Evolutionary conservation across 2,329 filamentous ascomycete species (phyloP).

Genomic region (Cladophialophora yegresii): DNA sequence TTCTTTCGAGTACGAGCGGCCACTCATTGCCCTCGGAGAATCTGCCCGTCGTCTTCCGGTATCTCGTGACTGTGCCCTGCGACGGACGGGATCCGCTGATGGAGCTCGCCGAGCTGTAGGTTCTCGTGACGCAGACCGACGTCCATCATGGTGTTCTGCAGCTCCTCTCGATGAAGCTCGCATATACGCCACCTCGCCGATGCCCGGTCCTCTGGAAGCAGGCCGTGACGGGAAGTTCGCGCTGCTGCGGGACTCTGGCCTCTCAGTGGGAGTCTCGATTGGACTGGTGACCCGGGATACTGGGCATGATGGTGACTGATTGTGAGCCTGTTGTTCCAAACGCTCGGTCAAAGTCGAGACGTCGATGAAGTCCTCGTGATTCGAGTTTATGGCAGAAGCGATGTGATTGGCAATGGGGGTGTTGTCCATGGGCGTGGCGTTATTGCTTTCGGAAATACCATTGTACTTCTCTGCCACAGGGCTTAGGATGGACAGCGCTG

Average conservation of each 20-base stretch:
- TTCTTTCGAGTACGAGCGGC: constrained; percentile 1
- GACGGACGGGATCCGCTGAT: constrained; percentile 16
- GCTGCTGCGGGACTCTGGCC: constrained; percentile 14
- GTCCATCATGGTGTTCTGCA: neutral
- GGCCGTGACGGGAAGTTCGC: constrained; percentile 17
- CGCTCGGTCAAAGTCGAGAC: constrained; percentile 9
- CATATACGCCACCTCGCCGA: constrained; percentile 29
- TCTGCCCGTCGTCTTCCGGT: neutral
- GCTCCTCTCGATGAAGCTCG: constrained; percentile 20
- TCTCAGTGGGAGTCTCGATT: constrained; percentile 14
- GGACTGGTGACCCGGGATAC: constrained; percentile 19
- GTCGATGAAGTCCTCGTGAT: constrained; percentile 7
- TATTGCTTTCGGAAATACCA: constrained; percentile 26
- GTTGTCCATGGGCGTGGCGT: constrained; percentile 26
- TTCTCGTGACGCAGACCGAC: constrained; percentile 26
- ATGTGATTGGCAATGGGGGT: constrained; percentile 24
- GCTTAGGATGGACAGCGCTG: constrained; percentile 27
- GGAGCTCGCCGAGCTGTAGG: constrained; percentile 10
- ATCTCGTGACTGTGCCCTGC: constrained; percentile 22
- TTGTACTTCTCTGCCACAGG: constrained; percentile 30
- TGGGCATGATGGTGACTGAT: constrained; percentile 5
- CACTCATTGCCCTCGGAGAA: constrained; percentile 3
- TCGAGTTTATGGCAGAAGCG: neutral
- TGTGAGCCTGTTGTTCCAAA: constrained; percentile 10
- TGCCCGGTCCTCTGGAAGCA: constrained; percentile 24